Evolutionary conservation across 2,329 filamentous ascomycete species (phyloP), one percentile per base, ranked within the genome.

Genomic region (Alternaria arborescens): DNA sequence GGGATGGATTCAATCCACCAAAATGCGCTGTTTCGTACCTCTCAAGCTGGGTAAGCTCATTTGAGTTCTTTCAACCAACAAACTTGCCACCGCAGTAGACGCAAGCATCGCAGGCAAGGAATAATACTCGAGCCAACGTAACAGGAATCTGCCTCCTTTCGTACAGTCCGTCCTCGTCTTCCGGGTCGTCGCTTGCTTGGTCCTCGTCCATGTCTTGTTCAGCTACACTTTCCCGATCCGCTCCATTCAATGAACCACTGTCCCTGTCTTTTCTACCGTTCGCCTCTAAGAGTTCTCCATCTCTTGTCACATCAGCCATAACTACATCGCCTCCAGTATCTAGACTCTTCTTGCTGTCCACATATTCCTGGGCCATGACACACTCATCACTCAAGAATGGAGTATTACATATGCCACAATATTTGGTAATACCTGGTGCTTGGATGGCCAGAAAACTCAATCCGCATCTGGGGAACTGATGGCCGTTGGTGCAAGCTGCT

Each of bases 381-480:
- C 69, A 75, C 38, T 83, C 81, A 48, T 84, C 82, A 44, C 80
- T 81, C 8, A 86, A 65, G 65, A 81, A 85, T 44, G 83, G 81
- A 26, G 75, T 81, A 12, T 72, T 79, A 66, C 86, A 88, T n/a
- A 82, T 74, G 18, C 81, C 81, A 70, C 86, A 88, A 51, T 79
- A 80, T 66, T 86, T 87, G 12, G 84, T 83, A 2, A 83, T 77
- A 2, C 81, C 81, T 3, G 86, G 85, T 34, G 82, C 80, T 68
- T 87, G 85, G 7, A 88, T 86, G 1, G 84, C 79, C 6, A 86
- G 66, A 52, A 86, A 84, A n/a, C 83, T 85, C 22, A 87, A 64
- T 12, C 79, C 80, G 66, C 86, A 88, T 36, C 86, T 80, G n/a
- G 77, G 82, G 59, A 85, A 87, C 42, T 83, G 61, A 75, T 88